phyloP scores from a whole-genome alignment of 768 basidiomycete species.

The Tephrocybe sp. region DNA sequence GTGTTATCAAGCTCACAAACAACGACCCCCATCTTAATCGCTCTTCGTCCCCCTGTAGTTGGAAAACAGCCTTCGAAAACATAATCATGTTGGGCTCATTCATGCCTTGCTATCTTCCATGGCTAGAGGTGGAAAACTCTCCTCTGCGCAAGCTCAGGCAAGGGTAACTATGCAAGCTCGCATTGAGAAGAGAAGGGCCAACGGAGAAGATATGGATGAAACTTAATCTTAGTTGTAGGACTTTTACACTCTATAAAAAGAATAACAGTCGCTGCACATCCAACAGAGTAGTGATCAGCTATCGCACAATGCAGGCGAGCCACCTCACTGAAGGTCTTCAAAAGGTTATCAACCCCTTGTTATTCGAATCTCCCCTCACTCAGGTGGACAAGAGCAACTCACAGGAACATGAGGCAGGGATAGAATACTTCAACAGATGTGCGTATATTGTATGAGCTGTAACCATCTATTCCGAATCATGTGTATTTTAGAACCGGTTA shows the following conservation, averaged over 20 bases:
- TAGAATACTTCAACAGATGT: too few relatives aligned
- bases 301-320: too few relatives aligned
- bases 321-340: too few relatives aligned
- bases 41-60: slow-evolving; percentile 45
- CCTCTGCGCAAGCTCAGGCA: slow-evolving; percentile 45
- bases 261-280: neutral
- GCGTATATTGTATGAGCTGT: too few relatives aligned
- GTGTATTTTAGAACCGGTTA: too few relatives aligned
- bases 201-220: slow-evolving; percentile 47
- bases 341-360: too few relatives aligned
- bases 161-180: slow-evolving; percentile 44
- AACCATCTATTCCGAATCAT: too few relatives aligned
- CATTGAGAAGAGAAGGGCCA: slow-evolving; percentile 40
- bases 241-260: neutral
- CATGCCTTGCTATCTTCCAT: slow-evolving; percentile 72
- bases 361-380: too few relatives aligned
- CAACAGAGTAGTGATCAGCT: neutral
- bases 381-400: too few relatives aligned
- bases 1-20: slow-evolving; percentile 25
- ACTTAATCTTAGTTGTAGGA: slow-evolving; percentile 30
- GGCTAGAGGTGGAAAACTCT: slow-evolving; percentile 66
- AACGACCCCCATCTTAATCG: neutral
- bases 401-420: too few relatives aligned
- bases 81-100: slow-evolving; percentile 83
- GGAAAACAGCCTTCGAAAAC: slow-evolving; percentile 82